A percentile compares a stretch with the other conserved stretches of the same genome.
Evolutionary conservation across 179 eudicot genomes (phyloP).

Genomic region (Vitellaria paradoxa): DNA sequence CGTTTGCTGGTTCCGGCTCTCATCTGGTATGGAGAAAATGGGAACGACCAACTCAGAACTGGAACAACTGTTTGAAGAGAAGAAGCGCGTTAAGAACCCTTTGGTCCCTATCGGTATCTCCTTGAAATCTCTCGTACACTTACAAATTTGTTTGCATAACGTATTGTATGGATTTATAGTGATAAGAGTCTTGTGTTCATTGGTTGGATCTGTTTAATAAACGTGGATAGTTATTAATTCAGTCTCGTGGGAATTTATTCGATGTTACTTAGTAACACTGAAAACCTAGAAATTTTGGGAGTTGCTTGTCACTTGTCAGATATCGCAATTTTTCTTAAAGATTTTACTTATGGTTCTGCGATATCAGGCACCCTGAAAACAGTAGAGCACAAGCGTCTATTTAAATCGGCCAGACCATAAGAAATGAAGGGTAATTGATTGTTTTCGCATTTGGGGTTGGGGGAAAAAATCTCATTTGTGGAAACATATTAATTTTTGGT

Average conservation of each 20-base stretch:
- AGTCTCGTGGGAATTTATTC: neutral
- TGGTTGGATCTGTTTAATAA: neutral
- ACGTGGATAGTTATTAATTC: neutral
- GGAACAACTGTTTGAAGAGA: slow-evolving; percentile 26
- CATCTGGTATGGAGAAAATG: neutral
- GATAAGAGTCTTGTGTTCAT: neutral
- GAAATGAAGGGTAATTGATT: neutral
- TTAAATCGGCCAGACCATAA: neutral
- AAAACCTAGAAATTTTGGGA: neutral
- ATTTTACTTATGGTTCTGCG: neutral
- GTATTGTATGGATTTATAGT: neutral
- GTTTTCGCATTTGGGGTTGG: neutral
- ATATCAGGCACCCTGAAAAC: neutral
- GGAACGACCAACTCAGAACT: slow-evolving; percentile 29
- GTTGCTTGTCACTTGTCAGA: neutral
- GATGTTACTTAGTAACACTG: neutral
- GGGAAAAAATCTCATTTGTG: neutral
- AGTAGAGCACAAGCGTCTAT: neutral
- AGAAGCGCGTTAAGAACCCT: slow-evolving; percentile 18
- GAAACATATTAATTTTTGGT: neutral
- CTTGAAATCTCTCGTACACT: neutral
- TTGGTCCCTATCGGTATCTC: slow-evolving; percentile 54
- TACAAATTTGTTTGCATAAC: neutral
- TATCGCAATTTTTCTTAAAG: neutral
- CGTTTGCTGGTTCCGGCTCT: neutral